A percentile compares a stretch with the other conserved stretches of the same genome.
Evolutionary conservation across 2,329 filamentous ascomycete genomes (phyloP).

Genomic region (Diplodia sapinea): DNA sequence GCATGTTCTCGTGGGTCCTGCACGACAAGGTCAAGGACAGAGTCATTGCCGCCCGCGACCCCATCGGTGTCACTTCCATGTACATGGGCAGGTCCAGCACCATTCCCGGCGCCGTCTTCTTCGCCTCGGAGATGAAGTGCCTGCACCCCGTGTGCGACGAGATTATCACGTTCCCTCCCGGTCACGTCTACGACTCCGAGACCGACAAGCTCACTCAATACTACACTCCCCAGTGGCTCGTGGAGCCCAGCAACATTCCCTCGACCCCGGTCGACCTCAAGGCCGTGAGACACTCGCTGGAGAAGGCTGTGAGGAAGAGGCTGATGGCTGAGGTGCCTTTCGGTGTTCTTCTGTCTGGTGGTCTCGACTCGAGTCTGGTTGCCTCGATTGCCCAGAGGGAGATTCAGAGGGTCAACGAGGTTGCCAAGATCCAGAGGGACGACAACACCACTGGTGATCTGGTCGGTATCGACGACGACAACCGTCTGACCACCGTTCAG

Average conservation of each 20-base stretch:
- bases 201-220: conserved; percentile 85
- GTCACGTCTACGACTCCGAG: conserved; percentile 94
- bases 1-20: conserved; percentile 99
- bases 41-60: conserved; percentile 90
- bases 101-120: conserved; percentile 86
- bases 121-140: conserved; percentile 96
- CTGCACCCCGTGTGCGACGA: conserved; percentile 93
- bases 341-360: conserved; percentile 92
- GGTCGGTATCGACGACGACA: conserved; percentile 92
- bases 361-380: conserved; percentile 92
- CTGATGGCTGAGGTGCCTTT: conserved; percentile 99
- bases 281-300: conserved; percentile 78
- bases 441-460: conserved; percentile 62
- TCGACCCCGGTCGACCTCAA: conserved; percentile 82
- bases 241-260: conserved; percentile 81
- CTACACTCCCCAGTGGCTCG: conserved; percentile 85
- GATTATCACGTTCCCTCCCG: conserved; percentile 91
- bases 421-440: conserved; percentile 52
- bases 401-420: conserved; percentile 76
- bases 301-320: conserved; percentile 91
- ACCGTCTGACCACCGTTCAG: conserved; percentile 86
- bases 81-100: conserved; percentile 89
- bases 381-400: conserved; percentile 95
- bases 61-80: conserved; percentile 95
- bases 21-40: conserved; percentile 96